Conservation (phyloP, 805 yeast genomes). For the Wickerhamomyces alni region DNA sequence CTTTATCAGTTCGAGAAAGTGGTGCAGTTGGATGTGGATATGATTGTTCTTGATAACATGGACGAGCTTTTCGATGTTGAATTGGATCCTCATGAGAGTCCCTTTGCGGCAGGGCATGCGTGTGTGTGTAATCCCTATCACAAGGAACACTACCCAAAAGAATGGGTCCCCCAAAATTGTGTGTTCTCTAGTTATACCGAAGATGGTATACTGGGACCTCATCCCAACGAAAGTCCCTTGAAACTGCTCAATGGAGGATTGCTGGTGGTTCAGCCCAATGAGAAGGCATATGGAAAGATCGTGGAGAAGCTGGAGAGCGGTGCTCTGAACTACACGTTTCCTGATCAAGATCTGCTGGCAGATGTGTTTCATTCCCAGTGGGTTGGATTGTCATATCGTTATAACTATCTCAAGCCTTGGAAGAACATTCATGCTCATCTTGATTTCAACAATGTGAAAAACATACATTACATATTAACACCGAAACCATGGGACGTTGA, state of each 20-base stretch:
- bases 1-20: constrained; percentile 46
- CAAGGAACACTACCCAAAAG: constrained; percentile 44
- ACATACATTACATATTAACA: constrained; percentile 48
- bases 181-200: constrained; percentile 35
- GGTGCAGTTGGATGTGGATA: constrained; percentile 53
- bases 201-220: constrained; percentile 33
- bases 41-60: constrained; percentile 51
- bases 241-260: constrained; percentile 57
- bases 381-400: constrained; percentile 46
- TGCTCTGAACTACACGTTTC: constrained; percentile 42
- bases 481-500: constrained; percentile 58
- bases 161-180: constrained; percentile 49
- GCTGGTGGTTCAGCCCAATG: constrained; percentile 41
- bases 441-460: constrained; percentile 46
- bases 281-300: constrained; percentile 33
- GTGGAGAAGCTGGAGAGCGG: constrained; percentile 30
- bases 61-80: constrained; percentile 51
- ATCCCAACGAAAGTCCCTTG: constrained; percentile 31
- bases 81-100: constrained; percentile 26
- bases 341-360: constrained; percentile 51
- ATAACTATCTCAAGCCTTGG: constrained; percentile 53
- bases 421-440: constrained; percentile 36
- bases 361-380: constrained; percentile 47
- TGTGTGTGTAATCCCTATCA: constrained; percentile 57
- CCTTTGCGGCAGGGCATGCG: constrained; percentile 55